Evolutionary conservation across 2,329 filamentous ascomycete genomes (phyloP), one percentile per base, ranked within the genome.

Genomic region (Aspergillus hortae): DNA sequence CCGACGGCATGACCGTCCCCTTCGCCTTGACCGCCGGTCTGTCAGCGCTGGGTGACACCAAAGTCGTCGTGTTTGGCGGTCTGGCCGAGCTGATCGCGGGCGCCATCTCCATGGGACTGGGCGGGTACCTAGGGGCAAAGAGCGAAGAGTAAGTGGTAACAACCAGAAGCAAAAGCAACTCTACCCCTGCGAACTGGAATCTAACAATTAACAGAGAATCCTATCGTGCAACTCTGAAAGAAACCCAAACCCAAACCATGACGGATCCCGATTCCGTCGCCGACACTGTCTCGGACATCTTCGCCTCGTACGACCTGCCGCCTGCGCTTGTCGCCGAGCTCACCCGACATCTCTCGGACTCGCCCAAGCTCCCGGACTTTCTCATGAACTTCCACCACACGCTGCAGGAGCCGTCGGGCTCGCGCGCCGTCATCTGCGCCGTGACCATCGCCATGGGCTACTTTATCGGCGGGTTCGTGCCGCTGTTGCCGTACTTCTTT

Each of bases 21-120:
- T 92, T 92, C 60, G 88, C 88, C 14, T 76, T 92, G 35, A 90
- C 87, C 0, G 88, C 89, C 0, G 88, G 88, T 12, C 77, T 92
- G 47, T 72, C 67, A 6, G 74, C 73, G 2, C 74, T 88, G 43
- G 84, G 84, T n/a, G 77, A 82, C 65, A 84, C 83, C 30, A 80
- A 78, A 45, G 80, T 87, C 4, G 85, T 88, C 57, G 82, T 92
- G 53, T 83, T 87, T 57, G 88, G 85, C 47, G 88, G 88, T 6
- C 75, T 89, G 27, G 88, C 88, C 4, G 88, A 91, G 74, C 78
- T 91, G 45, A 87, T 89, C 65, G 85, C 86, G 0, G 88, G 88
- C 15, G 84, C 85, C 59, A 89, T 91, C 59, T 87, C 82, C 49
- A 91, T 91, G 88, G 88, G 88, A 1, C 75, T 91, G 5, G 87